A percentile compares a stretch with the other conserved stretches of the same genome.
Conservation (phyloP, 2,329 filamentous ascomycete species). For the Arthrinium phaeospermum region DNA sequence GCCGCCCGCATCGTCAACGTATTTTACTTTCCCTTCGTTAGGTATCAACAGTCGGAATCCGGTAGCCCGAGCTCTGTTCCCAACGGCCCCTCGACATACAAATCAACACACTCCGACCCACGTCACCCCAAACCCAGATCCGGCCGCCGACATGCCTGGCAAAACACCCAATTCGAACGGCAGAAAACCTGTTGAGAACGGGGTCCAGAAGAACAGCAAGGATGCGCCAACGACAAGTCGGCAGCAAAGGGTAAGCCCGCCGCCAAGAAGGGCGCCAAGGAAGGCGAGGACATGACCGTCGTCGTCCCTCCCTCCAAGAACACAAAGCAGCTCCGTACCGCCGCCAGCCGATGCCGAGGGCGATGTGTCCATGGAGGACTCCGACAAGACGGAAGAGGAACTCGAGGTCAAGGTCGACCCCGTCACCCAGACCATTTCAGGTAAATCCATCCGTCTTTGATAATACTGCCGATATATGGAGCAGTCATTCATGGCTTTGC, state of each 20-base stretch:
- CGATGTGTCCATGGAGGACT: conserved; percentile 74
- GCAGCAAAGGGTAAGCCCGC: conserved; percentile 62
- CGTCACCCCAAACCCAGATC: background rate
- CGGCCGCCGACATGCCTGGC: conserved; percentile 63
- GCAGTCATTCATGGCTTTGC: background rate
- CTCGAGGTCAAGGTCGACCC: conserved; percentile 65
- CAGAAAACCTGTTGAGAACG: conserved; percentile 73
- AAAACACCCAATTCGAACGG: conserved; percentile 76
- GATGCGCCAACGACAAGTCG: conserved; percentile 69
- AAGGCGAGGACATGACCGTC: conserved; percentile 81
- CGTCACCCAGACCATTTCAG: conserved; percentile 63
- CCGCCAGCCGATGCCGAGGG: conserved; percentile 66
- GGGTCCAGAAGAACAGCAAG: conserved; percentile 67
- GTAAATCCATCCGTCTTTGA: conserved; percentile 46
- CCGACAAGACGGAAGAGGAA: conserved; percentile 52
- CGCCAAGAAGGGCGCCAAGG: conserved; percentile 65
- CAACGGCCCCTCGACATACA: background rate
- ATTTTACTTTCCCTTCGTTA: background rate
- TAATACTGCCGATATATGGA: background rate
- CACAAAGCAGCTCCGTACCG: conserved; percentile 61
- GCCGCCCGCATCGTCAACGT: conserved; percentile 2
- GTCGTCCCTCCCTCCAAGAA: conserved; percentile 77
- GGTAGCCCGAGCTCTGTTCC: background rate
- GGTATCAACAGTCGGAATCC: background rate
- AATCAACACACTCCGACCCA: background rate